Evolutionary conservation across 192 early-diverging fungal genomes (phyloP).

Genomic region (Coemansia sp.): DNA sequence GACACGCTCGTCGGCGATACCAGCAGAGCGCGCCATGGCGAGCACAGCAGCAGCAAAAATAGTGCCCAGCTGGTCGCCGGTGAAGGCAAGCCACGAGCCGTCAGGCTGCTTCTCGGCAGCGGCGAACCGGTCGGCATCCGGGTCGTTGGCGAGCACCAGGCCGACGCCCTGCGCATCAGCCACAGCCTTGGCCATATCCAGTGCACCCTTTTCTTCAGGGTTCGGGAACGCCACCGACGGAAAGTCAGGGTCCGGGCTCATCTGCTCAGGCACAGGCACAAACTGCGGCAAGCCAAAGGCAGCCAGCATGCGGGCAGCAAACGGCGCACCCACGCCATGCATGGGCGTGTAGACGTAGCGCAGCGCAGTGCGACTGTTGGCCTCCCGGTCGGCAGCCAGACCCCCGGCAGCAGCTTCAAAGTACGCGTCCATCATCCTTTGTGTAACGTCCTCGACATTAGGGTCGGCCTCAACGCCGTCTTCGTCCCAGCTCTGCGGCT

Average conservation of each 20-base stretch:
- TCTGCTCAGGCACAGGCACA: slow-evolving; percentile 66
- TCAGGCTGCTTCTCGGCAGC: slow-evolving; percentile 76
- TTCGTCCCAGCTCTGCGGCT: slow-evolving; percentile 62
- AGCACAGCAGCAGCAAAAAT: slow-evolving; percentile 72
- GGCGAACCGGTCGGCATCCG: slow-evolving; percentile 91
- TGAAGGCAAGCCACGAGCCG: slow-evolving; percentile 79
- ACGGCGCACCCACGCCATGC: slow-evolving; percentile 90
- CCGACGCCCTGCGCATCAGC: slow-evolving; percentile 60
- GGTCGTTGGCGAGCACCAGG: slow-evolving; percentile 91
- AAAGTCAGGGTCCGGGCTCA: slow-evolving; percentile 86
- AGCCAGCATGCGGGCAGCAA: slow-evolving; percentile 69
- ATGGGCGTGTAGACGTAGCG: slow-evolving; percentile 88
- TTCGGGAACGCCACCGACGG: slow-evolving; percentile 87
- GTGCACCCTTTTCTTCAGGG: slow-evolving; percentile 87
- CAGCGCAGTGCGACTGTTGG: slow-evolving; percentile 22
- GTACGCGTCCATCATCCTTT: slow-evolving; percentile 70
- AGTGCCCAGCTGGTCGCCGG: slow-evolving; percentile 88
- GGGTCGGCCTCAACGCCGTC: slow-evolving; percentile 59
- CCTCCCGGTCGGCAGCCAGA: slow-evolving; percentile 16
- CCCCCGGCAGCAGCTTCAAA: slow-evolving; percentile 60
- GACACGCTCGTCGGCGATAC: slow-evolving; percentile 59
- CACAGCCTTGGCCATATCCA: slow-evolving; percentile 70
- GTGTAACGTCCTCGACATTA: slow-evolving; percentile 61
- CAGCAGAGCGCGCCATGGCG: slow-evolving; percentile 56
- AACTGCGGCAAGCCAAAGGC: slow-evolving; percentile 71